Base-by-base conservation (phyloP, 164 flowering plant species). In the Hamamelis virginiana region DNA sequence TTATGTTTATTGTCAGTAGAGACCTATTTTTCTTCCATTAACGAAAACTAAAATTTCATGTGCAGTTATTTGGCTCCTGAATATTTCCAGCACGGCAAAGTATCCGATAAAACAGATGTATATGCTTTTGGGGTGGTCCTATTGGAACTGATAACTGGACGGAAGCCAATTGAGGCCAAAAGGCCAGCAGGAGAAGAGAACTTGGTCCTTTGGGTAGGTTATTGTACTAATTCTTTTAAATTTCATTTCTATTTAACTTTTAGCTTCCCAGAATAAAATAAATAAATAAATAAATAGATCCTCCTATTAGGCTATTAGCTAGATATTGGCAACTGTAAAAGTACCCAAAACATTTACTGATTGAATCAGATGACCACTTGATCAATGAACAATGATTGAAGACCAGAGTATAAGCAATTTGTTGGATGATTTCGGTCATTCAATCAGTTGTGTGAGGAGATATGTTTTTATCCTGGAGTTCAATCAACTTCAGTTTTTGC, bases 41-140 rank as follows among this genome's bases (percentile, higher is more conserved):
- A 59, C 50, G 69, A 47, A 74, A 25, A 12, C 28, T 61, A 8
- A 41, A 59, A 51, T 59, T 59, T 23, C 25, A 28, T 73, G 21
- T 73, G 74, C 86, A 94, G 98, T 53, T 94, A 94, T 73, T 77
- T 94, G 81, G 97, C 98, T 65, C 98, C 97, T 64, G 98, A 94
- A 76, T 94, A 94, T 74, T 94, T 94, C 74, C 98, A 94, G 73
- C 97, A 94, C 23, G 98, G 98, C 27, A 94, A 94, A 80, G 84
- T 94, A 55, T 94, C 98, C 0, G 94, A 91, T 72, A 94, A 91
- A 73, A 94, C 97, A 4, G 98, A 94, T 82, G 88, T 94, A 1
- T 94, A 89, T 76, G 97, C 97, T 23, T 85, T 90, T 60, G 98
- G 98, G 12, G 93, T 94, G 38, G 96, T 94, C 58, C 80, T 94